These are phyloP conservation scores for Eleusine indica DNA, from an alignment of 176 grass and related monocot genomes.

Conservation along the genomic window DNA sequence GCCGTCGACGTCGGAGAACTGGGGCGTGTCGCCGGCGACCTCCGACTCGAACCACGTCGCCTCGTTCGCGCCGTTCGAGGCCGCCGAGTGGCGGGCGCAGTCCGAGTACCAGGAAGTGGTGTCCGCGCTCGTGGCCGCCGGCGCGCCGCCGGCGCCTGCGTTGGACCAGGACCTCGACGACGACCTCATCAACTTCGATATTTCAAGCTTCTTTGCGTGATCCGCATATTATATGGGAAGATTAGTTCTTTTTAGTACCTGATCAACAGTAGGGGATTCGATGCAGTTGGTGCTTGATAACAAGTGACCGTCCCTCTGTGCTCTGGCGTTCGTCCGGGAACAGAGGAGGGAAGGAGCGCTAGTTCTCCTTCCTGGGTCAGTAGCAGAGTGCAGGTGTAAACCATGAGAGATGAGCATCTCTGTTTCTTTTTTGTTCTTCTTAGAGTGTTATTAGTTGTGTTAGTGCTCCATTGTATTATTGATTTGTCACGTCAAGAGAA, in stretches of 20 bases:
- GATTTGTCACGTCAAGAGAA: constrained; percentile 30
- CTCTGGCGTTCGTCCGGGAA: neutral
- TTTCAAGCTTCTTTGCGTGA: constrained; percentile 43
- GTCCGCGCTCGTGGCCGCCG: constrained; percentile 38
- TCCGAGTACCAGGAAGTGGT: constrained; percentile 43
- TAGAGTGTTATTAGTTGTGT: neutral
- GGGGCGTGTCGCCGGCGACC: constrained; percentile 47
- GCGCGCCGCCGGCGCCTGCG: constrained; percentile 16
- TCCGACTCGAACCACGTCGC: constrained; percentile 32
- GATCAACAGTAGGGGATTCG: neutral
- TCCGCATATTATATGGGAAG: neutral
- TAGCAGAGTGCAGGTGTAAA: constrained; percentile 8
- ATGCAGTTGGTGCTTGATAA: neutral
- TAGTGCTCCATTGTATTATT: constrained; percentile 33
- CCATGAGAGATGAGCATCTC: constrained; percentile 19
- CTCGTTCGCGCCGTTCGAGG: neutral
- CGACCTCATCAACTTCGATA: constrained; percentile 37
- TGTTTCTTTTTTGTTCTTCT: neutral
- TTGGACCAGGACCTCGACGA: constrained; percentile 37
- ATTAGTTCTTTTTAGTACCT: neutral
- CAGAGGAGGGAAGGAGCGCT: constrained; percentile 53
- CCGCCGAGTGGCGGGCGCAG: neutral
- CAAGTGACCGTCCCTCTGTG: constrained; percentile 36
- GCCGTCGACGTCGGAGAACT: constrained; percentile 41
- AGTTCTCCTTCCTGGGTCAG: constrained; percentile 42